These are phyloP conservation scores for Lentinula sp. DNA, from an alignment of 768 basidiomycete genomes.

Conservation along the genomic window DNA sequence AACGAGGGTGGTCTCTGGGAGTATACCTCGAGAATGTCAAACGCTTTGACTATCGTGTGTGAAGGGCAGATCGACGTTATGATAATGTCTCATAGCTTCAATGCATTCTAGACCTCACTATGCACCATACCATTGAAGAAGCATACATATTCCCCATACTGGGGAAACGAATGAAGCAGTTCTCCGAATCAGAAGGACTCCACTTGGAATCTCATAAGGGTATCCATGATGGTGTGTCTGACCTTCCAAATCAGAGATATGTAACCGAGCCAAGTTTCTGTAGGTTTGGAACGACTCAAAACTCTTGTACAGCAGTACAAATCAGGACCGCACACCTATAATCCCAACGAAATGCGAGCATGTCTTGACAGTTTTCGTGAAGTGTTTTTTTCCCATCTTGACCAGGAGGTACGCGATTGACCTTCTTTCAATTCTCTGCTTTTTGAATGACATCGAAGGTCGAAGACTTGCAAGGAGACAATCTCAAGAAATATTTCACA, in stretches of 20 bases:
- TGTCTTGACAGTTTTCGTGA: conserved; percentile 45
- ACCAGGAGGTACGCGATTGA: conserved; percentile 38
- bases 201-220: conserved; percentile 45
- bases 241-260: background rate
- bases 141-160: conserved; percentile 45
- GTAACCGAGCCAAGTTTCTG: background rate
- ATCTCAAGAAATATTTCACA: conserved; percentile 48
- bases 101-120: conserved; percentile 35
- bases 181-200: conserved; percentile 28
- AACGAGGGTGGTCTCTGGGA: conserved; percentile 34
- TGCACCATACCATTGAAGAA: conserved; percentile 55
- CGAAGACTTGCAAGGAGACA: conserved; percentile 40
- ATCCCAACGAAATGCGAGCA: conserved; percentile 40
- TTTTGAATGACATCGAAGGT: conserved; percentile 24
- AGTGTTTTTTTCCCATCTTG: conserved; percentile 46
- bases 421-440: background rate
- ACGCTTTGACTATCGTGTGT: conserved; percentile 34
- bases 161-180: conserved; percentile 42
- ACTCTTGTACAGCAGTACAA: conserved; percentile 35
- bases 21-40: conserved; percentile 34
- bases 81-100: no score
- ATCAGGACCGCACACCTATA: conserved; percentile 38
- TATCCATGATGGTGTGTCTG: conserved; percentile 43
- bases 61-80: background rate
- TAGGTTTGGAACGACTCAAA: conserved; percentile 40